These are phyloP conservation scores for Porphyrellus cyaneotinctus DNA, from an alignment of 768 basidiomycete genomes.

Conservation along the genomic window DNA sequence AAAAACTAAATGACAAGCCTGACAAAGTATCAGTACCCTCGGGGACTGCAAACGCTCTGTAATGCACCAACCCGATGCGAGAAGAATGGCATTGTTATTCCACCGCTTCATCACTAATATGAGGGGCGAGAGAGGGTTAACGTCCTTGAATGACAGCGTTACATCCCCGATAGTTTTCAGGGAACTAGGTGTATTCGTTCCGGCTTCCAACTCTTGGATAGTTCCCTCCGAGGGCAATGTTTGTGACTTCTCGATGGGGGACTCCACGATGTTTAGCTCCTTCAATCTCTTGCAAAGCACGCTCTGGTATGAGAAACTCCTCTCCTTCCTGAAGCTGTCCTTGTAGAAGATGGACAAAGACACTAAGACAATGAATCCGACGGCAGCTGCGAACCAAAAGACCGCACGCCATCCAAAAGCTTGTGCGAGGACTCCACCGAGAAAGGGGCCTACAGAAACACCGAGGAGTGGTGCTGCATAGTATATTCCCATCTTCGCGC, in stretches of 20 bases:
- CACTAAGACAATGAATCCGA: conserved; percentile 51
- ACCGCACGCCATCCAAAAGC: conserved; percentile 76
- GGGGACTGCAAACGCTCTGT: not conserved
- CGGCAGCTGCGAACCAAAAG: conserved; percentile 76
- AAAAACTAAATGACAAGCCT: conserved; percentile 73
- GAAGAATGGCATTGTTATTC: conserved; percentile 65
- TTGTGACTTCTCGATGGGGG: conserved; percentile 6
- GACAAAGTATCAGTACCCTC: not conserved
- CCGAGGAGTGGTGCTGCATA: conserved; percentile 80
- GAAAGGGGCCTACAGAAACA: conserved; percentile 58
- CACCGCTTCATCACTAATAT: conserved; percentile 50
- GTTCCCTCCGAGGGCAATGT: not conserved
- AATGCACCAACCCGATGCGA: conserved; percentile 21
- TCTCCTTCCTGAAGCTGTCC: conserved; percentile 80
- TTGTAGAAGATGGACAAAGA: conserved; percentile 63
- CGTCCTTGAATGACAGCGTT: conserved; percentile 57
- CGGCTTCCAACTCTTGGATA: not conserved
- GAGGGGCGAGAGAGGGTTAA: conserved; percentile 69
- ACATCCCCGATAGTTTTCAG: conserved; percentile 31
- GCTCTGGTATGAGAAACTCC: conserved; percentile 74
- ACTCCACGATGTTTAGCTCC: conserved; percentile 9
- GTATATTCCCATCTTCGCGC: conserved; percentile 77
- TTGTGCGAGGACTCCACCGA: conserved; percentile 66
- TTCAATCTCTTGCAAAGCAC: conserved; percentile 46
- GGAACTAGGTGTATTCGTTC: not conserved